Evolutionary conservation across 306 rosid species (phyloP), one percentile per base, ranked within the genome.

Genomic region (Prunus mume): DNA sequence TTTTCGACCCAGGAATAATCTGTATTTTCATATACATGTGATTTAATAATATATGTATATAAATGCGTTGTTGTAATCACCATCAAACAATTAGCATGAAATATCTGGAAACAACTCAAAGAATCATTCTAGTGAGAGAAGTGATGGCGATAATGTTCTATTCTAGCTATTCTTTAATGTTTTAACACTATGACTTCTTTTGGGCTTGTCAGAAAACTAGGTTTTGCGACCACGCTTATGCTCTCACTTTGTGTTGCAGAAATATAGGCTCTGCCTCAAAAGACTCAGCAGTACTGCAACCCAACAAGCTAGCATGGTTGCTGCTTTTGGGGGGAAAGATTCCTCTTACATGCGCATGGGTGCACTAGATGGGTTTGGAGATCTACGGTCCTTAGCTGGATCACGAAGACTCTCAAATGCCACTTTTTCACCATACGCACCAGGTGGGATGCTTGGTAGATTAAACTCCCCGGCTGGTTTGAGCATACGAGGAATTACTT

Each of bases 211-310:
- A n/a, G 61, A 55, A 55, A n/a, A 22, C n/a, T 9, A 55, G 25
- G 61, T n/a, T 55, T 55, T 9, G 13, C 8, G 6, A 19, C 62
- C 65, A 58, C 3, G 32, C 32, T 58, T 58, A 58, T 58, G 30
- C 43, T 71, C 12, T 75, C 56, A 67, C 78, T 56, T 79, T 50
- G 32, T 68, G 47, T 74, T 82, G 80, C 93, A 91, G 98, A 94
- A 90, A 82, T 91, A 74, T 77, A 86, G 93, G 75, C 87, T 80
- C 58, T 83, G 83, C 69, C 90, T 91, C 41, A 88, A 71, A 84
- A 87, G 75, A 71, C 38, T 76, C 25, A 75, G 76, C 58, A 57
- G 49, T 76, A 82, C 83, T 46, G 43, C 43, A 38, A 66, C 83
- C 49, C 85, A 88, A 38, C 91, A 81, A 63, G 83, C 76, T 68